Evolutionary conservation across 306 rosid species (phyloP).

Genomic region (Vigna trinervia): DNA sequence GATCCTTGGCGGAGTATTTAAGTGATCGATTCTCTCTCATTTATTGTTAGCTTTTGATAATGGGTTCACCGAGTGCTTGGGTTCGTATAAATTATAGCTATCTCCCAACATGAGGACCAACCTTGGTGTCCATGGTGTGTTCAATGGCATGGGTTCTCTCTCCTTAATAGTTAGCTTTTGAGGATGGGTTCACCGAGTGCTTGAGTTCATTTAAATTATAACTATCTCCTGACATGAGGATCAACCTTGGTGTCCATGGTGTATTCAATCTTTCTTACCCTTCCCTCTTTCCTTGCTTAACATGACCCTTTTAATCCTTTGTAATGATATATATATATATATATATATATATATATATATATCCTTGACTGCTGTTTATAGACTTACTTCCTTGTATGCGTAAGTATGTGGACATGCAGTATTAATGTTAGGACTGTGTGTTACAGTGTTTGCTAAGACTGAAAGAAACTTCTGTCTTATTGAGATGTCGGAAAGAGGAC

Average conservation of each 20-base stretch:
- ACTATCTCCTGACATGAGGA: background rate
- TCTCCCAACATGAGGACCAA: background rate
- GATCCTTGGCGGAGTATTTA: no score
- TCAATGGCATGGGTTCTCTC: background rate
- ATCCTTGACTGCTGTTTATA: no score
- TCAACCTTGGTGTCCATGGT: background rate
- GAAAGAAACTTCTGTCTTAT: conserved; percentile 91
- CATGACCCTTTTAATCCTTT: background rate
- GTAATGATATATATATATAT: background rate
- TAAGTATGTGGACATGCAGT: background rate
- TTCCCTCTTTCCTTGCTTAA: background rate
- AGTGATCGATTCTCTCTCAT: no score
- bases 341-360: no score
- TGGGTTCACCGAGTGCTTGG: no score
- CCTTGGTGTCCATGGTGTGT: background rate
- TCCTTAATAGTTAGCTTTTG: no score
- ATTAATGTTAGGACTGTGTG: conserved; percentile 30
- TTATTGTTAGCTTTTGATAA: no score
- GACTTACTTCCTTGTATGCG: background rate
- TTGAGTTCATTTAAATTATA: conserved; percentile 5
- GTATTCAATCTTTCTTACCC: background rate
- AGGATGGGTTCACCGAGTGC: no score
- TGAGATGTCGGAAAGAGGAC: conserved; percentile 89
- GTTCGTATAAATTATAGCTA: background rate
- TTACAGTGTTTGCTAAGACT: conserved; percentile 85